phyloP scores from a whole-genome alignment of 805 yeast genomes.

The Hanseniaspora lindneri region DNA sequence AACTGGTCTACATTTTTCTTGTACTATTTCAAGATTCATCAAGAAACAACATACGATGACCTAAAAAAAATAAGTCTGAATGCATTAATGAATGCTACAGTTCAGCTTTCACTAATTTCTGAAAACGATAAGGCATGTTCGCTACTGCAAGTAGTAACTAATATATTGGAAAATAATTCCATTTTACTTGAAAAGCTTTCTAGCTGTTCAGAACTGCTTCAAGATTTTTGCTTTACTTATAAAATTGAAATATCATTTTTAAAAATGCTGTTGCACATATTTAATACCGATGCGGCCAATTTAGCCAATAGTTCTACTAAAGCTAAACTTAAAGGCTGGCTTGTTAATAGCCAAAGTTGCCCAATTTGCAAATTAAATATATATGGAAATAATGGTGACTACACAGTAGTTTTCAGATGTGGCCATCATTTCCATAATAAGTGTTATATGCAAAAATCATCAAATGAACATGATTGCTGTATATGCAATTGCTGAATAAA shows the following conservation, averaged over 20 bases:
- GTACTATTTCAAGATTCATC: constrained; percentile 18
- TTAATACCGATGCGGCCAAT: constrained; percentile 45
- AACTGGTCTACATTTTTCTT: constrained; percentile 15
- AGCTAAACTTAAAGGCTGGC: constrained; percentile 51
- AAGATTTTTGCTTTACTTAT: constrained; percentile 53
- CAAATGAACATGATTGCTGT: constrained; percentile 29
- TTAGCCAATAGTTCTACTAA: constrained; percentile 35
- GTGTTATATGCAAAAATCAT: constrained; percentile 41
- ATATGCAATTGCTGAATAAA: constrained; percentile 26
- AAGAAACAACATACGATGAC: constrained; percentile 15
- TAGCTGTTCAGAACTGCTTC: constrained; percentile 47
- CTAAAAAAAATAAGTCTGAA: constrained; percentile 18
- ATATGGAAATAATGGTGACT: constrained; percentile 17
- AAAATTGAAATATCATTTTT: constrained; percentile 51
- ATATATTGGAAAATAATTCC: constrained; percentile 41
- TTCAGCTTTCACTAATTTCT: constrained; percentile 9
- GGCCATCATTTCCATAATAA: constrained; percentile 51
- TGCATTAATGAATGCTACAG: constrained; percentile 20
- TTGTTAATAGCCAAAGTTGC: constrained; percentile 44
- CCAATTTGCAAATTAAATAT: constrained; percentile 42
- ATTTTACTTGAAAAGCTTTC: constrained; percentile 41
- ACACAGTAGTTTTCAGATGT: constrained; percentile 49
- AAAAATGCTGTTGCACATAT: constrained; percentile 38
- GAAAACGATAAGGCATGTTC: constrained; percentile 27
- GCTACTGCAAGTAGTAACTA: constrained; percentile 44